These are phyloP conservation scores for Citrullus amarus DNA, from an alignment of 306 rosid species.

Conservation along the genomic window DNA sequence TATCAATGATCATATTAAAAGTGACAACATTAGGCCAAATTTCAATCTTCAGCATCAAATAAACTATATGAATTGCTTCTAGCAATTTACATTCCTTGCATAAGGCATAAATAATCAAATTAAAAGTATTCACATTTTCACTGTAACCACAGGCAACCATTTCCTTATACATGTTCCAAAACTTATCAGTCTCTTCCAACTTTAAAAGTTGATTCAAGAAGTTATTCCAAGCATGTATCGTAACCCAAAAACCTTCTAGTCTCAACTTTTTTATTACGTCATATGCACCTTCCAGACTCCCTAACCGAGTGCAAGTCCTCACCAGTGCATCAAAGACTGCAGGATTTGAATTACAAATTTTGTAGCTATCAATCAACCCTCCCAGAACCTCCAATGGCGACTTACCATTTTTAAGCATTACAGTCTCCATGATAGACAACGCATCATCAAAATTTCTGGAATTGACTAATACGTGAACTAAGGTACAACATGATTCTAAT, in stretches of 20 bases:
- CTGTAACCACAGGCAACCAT: slow-evolving; percentile 36
- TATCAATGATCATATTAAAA: slow-evolving; percentile 45
- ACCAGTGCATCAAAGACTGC: slow-evolving; percentile 48
- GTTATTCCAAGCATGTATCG: slow-evolving; percentile 59
- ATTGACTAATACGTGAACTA: slow-evolving; percentile 43
- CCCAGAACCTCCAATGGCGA: slow-evolving; percentile 31
- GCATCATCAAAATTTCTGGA: slow-evolving; percentile 37
- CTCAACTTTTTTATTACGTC: slow-evolving; percentile 31
- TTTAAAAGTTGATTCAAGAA: slow-evolving; percentile 34
- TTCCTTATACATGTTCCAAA: slow-evolving; percentile 40
- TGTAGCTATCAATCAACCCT: slow-evolving; percentile 25
- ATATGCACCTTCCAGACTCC: slow-evolving; percentile 35
- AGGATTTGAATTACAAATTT: slow-evolving; percentile 20
- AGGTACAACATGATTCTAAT: slow-evolving; percentile 25
- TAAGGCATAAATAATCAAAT: slow-evolving; percentile 42
- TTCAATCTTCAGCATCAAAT: slow-evolving; percentile 36
- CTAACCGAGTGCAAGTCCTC: slow-evolving; percentile 35
- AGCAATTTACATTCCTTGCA: slow-evolving; percentile 32
- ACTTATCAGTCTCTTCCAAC: slow-evolving; percentile 27
- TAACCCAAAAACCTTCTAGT: slow-evolving; percentile 19
- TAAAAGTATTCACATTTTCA: slow-evolving; percentile 38
- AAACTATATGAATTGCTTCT: slow-evolving; percentile 32
- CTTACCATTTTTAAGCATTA: slow-evolving; percentile 20
- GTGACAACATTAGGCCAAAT: slow-evolving; percentile 38
- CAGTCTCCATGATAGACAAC: slow-evolving; percentile 24